Base-by-base conservation (phyloP, 2,329 filamentous ascomycete species). In the Colletotrichum orbiculare region DNA sequence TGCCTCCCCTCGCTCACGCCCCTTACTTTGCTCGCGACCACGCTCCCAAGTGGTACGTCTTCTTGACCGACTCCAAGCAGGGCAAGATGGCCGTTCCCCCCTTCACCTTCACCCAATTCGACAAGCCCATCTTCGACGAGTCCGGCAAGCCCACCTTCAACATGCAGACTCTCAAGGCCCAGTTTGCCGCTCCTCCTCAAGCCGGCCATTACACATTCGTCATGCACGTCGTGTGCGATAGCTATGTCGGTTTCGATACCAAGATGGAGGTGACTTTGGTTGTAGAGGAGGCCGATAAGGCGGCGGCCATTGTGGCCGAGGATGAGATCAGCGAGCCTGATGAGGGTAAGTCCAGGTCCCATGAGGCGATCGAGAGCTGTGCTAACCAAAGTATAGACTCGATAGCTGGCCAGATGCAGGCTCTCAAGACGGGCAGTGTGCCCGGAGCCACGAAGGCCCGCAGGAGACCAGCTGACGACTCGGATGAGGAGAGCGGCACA, bases 241-340 rank as follows among this genome's bases (percentile, higher is more conserved):
- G 92, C 74, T 99, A 99, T 73, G 85, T 99, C 49, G 96, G 96
- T 49, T 93, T 97, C 70, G 96, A 99, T 76, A 91, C 91, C 54
- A 96, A 94, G 84, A 88, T 93, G 84, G 93, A 97, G 74, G 93
- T 97, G 35, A 94, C 92, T 2, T 85, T 99, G 57, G 87, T 91
- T 35, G 93, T 99, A 8, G 94, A 97, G 73, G 94, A 98, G 72
- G 90, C 92, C 39, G 91, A 88, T 78, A 96, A 95, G 81, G 94
- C 93, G 6, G 90, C 87, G 17, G 87, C 91, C 70, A 89, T 97
- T 74, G 87, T 88, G 56, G 91, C 89, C 52, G 94, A 97, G 70
- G 96, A 97, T 72, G 96, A 99, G 64, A 99, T 99, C 70, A 97
- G 93, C 75, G 96, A 99, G 77, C 96, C 96, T 41, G 96, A 98